Evolutionary conservation across 345 rosid species (phyloP).

Genomic region (Eucalyptus curtisii): DNA sequence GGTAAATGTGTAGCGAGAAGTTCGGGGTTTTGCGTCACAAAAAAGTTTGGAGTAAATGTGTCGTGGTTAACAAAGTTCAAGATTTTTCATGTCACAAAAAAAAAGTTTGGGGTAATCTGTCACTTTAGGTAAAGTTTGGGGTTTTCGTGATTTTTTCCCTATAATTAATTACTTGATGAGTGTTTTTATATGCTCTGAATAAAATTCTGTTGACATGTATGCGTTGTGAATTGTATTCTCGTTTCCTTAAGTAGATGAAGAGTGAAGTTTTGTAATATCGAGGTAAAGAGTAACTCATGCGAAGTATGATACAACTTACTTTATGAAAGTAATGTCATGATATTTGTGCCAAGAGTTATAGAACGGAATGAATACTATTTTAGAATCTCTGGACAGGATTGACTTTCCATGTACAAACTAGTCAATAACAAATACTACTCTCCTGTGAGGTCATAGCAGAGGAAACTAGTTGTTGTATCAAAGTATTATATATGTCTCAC

Average conservation of each 20-base stretch:
- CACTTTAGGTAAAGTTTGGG: no score
- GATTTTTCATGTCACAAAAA: no score
- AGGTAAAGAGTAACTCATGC: neutral
- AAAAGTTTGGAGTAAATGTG: no score
- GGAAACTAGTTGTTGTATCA: neutral
- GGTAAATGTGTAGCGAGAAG: no score
- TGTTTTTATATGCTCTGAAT: neutral
- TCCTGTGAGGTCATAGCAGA: neutral
- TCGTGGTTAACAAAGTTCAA: no score
- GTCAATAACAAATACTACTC: rapidly evolving
- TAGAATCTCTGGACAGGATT: no score
- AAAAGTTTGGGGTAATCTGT: no score
- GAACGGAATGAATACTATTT: neutral
- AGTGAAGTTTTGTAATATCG: neutral
- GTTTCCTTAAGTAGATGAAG: rapidly evolving
- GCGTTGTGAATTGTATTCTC: neutral
- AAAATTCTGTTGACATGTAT: neutral
- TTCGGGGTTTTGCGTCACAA: no score
- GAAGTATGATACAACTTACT: rapidly evolving
- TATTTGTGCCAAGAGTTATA: neutral
- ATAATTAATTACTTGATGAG: neutral
- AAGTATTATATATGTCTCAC: neutral
- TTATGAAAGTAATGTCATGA: neutral
- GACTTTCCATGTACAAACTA: rapidly evolving
- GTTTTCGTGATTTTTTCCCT: no score